A percentile compares a stretch with the other conserved stretches of the same genome.
Evolutionary conservation across 169 alveolate species (phyloP).

Genomic region (Cryptosporidium sp.): DNA sequence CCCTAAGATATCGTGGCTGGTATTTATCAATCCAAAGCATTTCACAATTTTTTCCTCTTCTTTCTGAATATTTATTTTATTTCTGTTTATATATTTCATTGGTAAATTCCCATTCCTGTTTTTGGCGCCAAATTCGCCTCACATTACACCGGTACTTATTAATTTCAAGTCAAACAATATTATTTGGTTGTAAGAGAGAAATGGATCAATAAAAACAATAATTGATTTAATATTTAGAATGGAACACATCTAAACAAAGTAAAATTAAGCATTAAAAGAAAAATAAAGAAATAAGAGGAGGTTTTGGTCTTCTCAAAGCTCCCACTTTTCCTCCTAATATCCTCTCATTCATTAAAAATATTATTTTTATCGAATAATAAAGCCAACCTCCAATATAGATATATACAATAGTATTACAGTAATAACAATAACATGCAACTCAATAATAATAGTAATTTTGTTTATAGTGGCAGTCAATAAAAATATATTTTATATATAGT

Average conservation of each 20-base stretch:
- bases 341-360: not conserved
- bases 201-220: not conserved
- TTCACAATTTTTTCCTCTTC: not conserved
- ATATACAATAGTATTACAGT: no score
- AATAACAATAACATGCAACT: not conserved
- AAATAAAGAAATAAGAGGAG: not conserved
- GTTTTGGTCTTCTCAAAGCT: not conserved
- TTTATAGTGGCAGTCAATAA: not conserved
- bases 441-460: not conserved
- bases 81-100: not conserved
- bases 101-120: not conserved
- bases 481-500: not conserved
- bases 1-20: constrained; percentile 89
- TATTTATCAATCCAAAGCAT: constrained; percentile 95
- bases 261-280: not conserved
- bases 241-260: not conserved
- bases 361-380: not conserved
- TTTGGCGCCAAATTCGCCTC: not conserved
- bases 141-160: not conserved
- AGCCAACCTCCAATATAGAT: not conserved
- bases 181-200: not conserved
- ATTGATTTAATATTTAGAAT: not conserved
- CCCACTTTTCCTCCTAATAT: not conserved
- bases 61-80: no score
- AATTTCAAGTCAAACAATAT: not conserved